phyloP scores from a whole-genome alignment of 495 filamentous ascomycete genomes.

The Letharia columbiana region DNA sequence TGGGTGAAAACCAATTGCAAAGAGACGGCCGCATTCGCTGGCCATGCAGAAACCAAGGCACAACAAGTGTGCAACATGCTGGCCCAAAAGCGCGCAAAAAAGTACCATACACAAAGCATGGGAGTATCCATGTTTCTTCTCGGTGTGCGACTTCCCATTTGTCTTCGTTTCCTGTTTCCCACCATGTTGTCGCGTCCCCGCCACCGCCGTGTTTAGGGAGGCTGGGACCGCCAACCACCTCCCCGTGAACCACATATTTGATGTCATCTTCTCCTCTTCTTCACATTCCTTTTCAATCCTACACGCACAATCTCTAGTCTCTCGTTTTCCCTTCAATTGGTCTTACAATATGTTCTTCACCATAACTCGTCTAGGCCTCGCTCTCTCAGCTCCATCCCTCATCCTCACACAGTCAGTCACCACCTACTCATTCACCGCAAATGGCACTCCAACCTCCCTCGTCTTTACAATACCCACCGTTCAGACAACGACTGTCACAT shows the following conservation, averaged over 20 bases:
- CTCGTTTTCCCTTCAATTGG: background rate
- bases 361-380: slow-evolving; percentile 19
- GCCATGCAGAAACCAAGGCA: slow-evolving; percentile 5
- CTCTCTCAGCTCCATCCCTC: slow-evolving; percentile 12
- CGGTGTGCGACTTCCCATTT: background rate
- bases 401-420: slow-evolving; percentile 19
- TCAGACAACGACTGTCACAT: slow-evolving; percentile 19
- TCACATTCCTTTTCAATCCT: slow-evolving; percentile 12
- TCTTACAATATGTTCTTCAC: slow-evolving; percentile 22
- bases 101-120: background rate
- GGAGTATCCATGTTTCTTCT: background rate
- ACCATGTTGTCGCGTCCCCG: slow-evolving; percentile 8
- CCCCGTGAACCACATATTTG: slow-evolving; percentile 15
- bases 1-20: background rate
- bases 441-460: slow-evolving; percentile 10
- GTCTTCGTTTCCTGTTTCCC: background rate
- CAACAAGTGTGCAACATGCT: background rate
- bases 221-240: slow-evolving; percentile 19
- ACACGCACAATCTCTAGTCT: background rate
- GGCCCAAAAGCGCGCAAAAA: background rate
- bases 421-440: slow-evolving; percentile 19
- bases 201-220: slow-evolving; percentile 10
- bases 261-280: slow-evolving; percentile 2
- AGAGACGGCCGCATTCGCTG: slow-evolving; percentile 1
- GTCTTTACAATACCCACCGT: slow-evolving; percentile 18